These are phyloP conservation scores for Neofusicoccum laricinum DNA, from an alignment of 2,329 filamentous ascomycete genomes.

Conservation along the genomic window DNA sequence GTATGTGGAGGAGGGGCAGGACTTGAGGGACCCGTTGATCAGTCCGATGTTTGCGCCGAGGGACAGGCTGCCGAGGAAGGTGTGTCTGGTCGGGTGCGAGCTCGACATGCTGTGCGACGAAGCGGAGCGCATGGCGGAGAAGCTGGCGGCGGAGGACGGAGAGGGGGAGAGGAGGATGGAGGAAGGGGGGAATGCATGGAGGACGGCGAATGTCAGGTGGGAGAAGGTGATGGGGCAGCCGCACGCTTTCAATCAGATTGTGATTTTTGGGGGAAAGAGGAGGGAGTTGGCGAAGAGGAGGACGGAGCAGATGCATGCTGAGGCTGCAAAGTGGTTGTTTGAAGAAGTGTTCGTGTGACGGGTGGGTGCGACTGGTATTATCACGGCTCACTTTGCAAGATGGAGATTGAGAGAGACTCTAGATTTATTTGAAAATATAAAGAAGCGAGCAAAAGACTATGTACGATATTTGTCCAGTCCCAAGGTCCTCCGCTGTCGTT, in stretches of 20 bases:
- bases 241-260: slow-evolving; percentile 20
- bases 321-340: not conserved
- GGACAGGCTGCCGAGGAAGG: slow-evolving; percentile 38
- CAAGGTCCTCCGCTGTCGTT: too few relatives aligned
- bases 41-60: slow-evolving; percentile 39
- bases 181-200: slow-evolving; percentile 20
- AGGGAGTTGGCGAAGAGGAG: not conserved
- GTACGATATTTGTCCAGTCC: too few relatives aligned
- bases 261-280: not conserved
- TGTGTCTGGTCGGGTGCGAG: slow-evolving; percentile 47
- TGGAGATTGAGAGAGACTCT: too few relatives aligned
- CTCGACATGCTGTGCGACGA: slow-evolving; percentile 48
- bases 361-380: too few relatives aligned
- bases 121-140: slow-evolving; percentile 31
- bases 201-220: slow-evolving; percentile 19
- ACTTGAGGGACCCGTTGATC: slow-evolving; percentile 44
- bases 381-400: too few relatives aligned
- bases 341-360: not conserved
- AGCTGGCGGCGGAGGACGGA: slow-evolving; percentile 23
- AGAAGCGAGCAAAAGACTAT: too few relatives aligned
- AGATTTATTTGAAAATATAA: too few relatives aligned
- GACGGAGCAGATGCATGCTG: slow-evolving; percentile 12
- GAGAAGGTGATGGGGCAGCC: slow-evolving; percentile 17
- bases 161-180: slow-evolving; percentile 16
- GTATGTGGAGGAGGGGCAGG: slow-evolving; percentile 24